Percentiles rank a stretch among this genome's conserved stretches.
Evolutionary conservation across 176 grass and related monocot species (phyloP).

Genomic region (Rhynchospora breviuscula): DNA sequence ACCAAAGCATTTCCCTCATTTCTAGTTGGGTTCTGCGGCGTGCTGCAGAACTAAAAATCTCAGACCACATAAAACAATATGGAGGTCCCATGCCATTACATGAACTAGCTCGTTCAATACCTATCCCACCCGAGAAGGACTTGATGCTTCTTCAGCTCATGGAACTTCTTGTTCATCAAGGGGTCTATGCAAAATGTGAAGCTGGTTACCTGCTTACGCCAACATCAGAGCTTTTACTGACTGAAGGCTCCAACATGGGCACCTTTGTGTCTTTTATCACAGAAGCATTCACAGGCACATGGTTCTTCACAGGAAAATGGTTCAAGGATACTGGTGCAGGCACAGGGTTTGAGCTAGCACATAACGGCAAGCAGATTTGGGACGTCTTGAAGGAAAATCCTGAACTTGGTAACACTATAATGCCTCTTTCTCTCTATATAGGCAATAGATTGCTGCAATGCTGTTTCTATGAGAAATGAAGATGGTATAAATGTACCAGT

Average conservation of each 20-base stretch:
- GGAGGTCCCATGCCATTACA: not conserved
- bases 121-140: not conserved
- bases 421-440: too few relatives aligned
- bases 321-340: too few relatives aligned
- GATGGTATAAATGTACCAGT: too few relatives aligned
- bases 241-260: not conserved
- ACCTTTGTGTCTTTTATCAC: not conserved
- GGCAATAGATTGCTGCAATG: too few relatives aligned
- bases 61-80: not conserved
- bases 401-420: too few relatives aligned
- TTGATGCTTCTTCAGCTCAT: not conserved
- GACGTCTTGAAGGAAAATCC: too few relatives aligned
- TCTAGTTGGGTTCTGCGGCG: not conserved
- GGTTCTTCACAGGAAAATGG: too few relatives aligned
- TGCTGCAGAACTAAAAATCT: not conserved
- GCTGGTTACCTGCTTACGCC: constrained; percentile 10
- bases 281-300: too few relatives aligned
- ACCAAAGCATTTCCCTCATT: not conserved
- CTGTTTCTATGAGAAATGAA: too few relatives aligned
- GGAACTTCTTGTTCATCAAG: not conserved
- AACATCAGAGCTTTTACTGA: not conserved
- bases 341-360: too few relatives aligned
- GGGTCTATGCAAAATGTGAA: not conserved
- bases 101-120: not conserved
- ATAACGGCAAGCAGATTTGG: too few relatives aligned